Evolutionary conservation across 805 yeast genomes (phyloP), one percentile per base, ranked within the genome.

Genomic region (Myxozyma sirexii): DNA sequence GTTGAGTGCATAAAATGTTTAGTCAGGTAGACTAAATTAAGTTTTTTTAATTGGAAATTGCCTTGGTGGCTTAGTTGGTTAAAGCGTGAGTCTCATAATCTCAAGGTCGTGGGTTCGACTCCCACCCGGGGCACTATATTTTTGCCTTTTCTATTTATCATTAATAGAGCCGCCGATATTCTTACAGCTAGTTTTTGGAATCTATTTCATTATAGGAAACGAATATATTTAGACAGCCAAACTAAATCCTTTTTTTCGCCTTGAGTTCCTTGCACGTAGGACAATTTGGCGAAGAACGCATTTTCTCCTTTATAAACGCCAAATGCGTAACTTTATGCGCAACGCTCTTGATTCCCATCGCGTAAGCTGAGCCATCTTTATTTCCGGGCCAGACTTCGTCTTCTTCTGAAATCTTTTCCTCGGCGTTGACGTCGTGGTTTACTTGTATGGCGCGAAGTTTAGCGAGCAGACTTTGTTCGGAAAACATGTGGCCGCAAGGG

Each of bases 61-160:
- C 63, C 66, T 62, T 54, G 63, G 66, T 62, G 66, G 66, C 66
- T 59, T 58, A 62, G 66, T 60, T 60, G 66, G 66, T 62, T 61
- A 62, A 58, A 59, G 66, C 66, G 66, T 62, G 66, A 62, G 66
- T 62, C 66, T 62, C 66, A 63, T 55, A 63, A 63, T 59, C 68
- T 65, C 66, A 58, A 65, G 66, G 68, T 62, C 68, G 67, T 72
- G 64, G 75, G 74, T 47, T 68, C 72, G 49, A 66, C 68, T 53
- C 66, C 63, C 64, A 70, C 65, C 65, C 71, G 69, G 52, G 74
- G 76, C 54, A 74, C 24, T 19, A 50, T 39, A 4, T 37, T 23
- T 24, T 49, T 44, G n/a, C 39, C 31, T 3, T 19, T 17, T 15
- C 27, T 44, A 10, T 27, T 23, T 26, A 26, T 44, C n/a, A 33